These are phyloP conservation scores for Colletotrichum theobromicola DNA, from an alignment of 2,329 filamentous ascomycete genomes.

Conservation along the genomic window DNA sequence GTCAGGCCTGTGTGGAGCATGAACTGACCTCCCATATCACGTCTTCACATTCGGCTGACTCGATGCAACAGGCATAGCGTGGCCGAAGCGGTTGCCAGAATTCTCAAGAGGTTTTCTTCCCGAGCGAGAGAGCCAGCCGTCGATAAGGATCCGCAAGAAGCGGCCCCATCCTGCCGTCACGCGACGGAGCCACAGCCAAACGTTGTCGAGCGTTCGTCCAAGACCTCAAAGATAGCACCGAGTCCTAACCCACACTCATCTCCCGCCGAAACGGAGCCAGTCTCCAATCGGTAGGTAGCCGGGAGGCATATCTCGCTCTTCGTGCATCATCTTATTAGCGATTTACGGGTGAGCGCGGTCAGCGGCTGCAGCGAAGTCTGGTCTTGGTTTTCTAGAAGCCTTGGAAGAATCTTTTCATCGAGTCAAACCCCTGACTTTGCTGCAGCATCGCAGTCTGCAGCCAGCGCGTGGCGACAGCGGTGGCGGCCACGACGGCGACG, in stretches of 20 bases:
- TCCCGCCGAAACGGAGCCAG: conserved; percentile 20
- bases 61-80: conserved; percentile 3
- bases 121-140: neutral
- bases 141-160: conserved; percentile 15
- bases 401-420: neutral
- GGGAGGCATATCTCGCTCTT: conserved; percentile 1
- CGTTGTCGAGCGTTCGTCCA: neutral
- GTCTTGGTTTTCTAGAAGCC: conserved; percentile 19
- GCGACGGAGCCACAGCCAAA: conserved; percentile 11
- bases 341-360: neutral
- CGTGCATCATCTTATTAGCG: neutral
- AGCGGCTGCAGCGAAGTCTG: neutral
- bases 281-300: conserved; percentile 17
- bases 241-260: conserved; percentile 15
- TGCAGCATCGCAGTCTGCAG: conserved; percentile 3
- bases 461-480: neutral
- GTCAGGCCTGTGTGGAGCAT: neutral
- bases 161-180: conserved; percentile 1
- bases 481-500: neutral
- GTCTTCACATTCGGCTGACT: conserved; percentile 11
- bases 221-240: conserved; percentile 5
- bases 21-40: conserved; percentile 4
- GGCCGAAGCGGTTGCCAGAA: neutral
- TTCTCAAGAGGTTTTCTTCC: neutral
- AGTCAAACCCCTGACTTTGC: neutral